Conservation (phyloP, 495 filamentous ascomycete species). For the Hypomontagnella monticulosa region DNA sequence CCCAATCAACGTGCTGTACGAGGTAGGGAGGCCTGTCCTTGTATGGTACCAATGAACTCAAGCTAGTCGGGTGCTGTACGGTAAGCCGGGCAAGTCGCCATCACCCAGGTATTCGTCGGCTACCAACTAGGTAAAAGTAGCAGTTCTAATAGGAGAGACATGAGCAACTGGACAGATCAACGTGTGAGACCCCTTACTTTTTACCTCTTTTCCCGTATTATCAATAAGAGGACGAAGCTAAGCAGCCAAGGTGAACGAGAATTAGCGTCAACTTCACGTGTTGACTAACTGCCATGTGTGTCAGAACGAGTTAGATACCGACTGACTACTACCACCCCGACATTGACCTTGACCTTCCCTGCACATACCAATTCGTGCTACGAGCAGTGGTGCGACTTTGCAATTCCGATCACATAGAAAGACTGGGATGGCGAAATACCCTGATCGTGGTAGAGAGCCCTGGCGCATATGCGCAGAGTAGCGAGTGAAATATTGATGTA, state of each 20-base stretch:
- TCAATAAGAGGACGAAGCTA: neutral
- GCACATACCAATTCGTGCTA: constrained; percentile 5
- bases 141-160: constrained; percentile 21
- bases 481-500: constrained; percentile 27
- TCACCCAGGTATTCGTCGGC: constrained; percentile 25
- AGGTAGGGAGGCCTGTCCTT: constrained; percentile 14
- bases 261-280: constrained; percentile 8
- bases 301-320: no score
- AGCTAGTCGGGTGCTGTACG: constrained; percentile 24
- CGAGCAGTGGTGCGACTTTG: constrained; percentile 23
- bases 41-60: constrained; percentile 22
- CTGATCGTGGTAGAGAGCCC: constrained; percentile 4
- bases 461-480: constrained; percentile 7
- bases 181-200: neutral
- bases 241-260: neutral
- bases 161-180: no score
- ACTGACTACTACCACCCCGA: no score
- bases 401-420: constrained; percentile 13
- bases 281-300: no score
- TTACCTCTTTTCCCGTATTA: neutral
- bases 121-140: constrained; percentile 28
- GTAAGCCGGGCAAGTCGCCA: neutral
- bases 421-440: neutral
- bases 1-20: constrained; percentile 32
- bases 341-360: no score